These are phyloP conservation scores for Melanogaster broomeanus DNA, from an alignment of 768 basidiomycete species.

Conservation along the genomic window DNA sequence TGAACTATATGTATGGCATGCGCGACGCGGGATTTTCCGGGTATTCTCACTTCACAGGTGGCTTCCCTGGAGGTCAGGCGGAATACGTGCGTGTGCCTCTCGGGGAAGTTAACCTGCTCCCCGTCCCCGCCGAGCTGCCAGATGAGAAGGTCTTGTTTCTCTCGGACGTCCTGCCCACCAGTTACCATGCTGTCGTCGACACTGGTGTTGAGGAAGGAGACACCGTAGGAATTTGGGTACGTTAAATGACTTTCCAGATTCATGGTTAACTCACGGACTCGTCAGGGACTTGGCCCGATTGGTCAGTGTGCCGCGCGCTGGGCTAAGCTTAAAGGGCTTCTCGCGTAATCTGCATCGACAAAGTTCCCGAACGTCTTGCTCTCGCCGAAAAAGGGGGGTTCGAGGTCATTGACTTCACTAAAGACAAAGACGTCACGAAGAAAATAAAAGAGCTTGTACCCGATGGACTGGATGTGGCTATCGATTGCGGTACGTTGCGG, in stretches of 20 bases:
- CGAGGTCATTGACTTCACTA: slow-evolving; percentile 60
- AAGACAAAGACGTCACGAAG: slow-evolving; percentile 47
- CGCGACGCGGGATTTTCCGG: slow-evolving; percentile 73
- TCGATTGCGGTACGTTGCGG: slow-evolving; percentile 46
- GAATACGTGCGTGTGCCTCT: slow-evolving; percentile 74
- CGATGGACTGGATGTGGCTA: slow-evolving; percentile 62
- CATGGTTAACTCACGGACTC: background rate
- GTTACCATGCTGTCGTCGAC: slow-evolving; percentile 74
- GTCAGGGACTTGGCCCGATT: slow-evolving; percentile 64
- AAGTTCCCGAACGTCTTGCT: slow-evolving; percentile 51
- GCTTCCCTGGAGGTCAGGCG: slow-evolving; percentile 74
- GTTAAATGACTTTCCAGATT: slow-evolving; percentile 12
- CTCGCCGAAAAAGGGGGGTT: slow-evolving; percentile 48
- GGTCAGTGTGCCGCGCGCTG: slow-evolving; percentile 62
- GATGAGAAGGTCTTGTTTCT: slow-evolving; percentile 64
- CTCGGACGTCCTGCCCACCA: slow-evolving; percentile 67
- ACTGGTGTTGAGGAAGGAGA: slow-evolving; percentile 74
- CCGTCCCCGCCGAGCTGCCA: slow-evolving; percentile 62
- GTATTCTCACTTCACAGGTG: slow-evolving; percentile 71
- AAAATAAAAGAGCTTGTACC: slow-evolving; percentile 61
- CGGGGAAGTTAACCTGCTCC: slow-evolving; percentile 71
- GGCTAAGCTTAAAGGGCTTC: slow-evolving; percentile 68
- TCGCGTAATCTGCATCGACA: slow-evolving; percentile 73
- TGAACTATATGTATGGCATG: slow-evolving; percentile 63
- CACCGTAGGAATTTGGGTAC: slow-evolving; percentile 69